Conservation (phyloP, 768 basidiomycete genomes). For the Amyloporia xantha region DNA sequence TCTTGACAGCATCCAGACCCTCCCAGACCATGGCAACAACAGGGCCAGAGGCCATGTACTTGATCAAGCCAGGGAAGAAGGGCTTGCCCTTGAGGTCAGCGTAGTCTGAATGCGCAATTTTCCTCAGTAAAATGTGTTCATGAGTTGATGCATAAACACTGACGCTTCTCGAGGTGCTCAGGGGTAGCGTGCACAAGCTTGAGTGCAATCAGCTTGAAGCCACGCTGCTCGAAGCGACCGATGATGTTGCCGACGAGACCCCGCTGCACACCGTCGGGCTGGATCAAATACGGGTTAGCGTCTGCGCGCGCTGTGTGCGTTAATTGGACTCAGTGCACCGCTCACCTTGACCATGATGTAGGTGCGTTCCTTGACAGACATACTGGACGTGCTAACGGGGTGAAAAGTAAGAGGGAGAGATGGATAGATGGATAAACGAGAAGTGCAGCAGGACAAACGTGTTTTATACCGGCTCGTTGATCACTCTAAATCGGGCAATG, state of each 20-base stretch:
- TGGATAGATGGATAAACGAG: conserved; percentile 24
- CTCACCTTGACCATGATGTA: conserved; percentile 99
- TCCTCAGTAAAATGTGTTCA: too few species aligned
- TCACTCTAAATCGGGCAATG: conserved; percentile 19
- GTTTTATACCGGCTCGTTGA: conserved; percentile 23
- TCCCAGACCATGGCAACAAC: conserved; percentile 96
- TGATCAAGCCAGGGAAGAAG: conserved; percentile 96
- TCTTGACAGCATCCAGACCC: conserved; percentile 91
- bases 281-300: neutral
- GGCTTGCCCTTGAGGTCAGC: conserved; percentile 88
- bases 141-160: conserved; percentile 10
- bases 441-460: conserved; percentile 18
- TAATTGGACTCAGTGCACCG: conserved; percentile 4
- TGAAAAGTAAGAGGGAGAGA: conserved; percentile 14
- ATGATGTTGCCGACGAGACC: conserved; percentile 95
- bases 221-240: conserved; percentile 92
- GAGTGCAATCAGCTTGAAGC: conserved; percentile 94
- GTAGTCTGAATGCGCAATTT: conserved; percentile 58
- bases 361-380: conserved; percentile 81
- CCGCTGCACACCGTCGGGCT: conserved; percentile 99
- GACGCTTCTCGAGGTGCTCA: conserved; percentile 89
- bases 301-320: neutral
- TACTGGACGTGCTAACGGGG: conserved; percentile 32
- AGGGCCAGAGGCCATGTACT: conserved; percentile 94
- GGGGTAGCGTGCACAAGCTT: conserved; percentile 80